These are phyloP conservation scores for Leccinum disarticulatum DNA, from an alignment of 768 basidiomycete genomes.

Conservation along the genomic window DNA sequence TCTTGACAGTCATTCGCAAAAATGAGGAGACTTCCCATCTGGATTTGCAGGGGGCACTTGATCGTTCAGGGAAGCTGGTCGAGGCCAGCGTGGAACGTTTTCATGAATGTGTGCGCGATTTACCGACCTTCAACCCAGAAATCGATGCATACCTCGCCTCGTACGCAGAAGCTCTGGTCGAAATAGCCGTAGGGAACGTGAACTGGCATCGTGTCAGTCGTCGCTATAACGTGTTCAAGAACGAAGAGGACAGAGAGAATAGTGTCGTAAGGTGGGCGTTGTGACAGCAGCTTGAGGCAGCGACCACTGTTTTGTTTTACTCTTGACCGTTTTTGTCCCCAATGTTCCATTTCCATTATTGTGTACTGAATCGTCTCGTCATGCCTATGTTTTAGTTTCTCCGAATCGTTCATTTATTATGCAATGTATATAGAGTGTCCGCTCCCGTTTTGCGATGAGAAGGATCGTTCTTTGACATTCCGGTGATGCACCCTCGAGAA, in stretches of 20 bases:
- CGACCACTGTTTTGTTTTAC: background rate
- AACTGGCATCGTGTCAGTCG: background rate
- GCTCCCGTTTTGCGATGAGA: too few relatives aligned
- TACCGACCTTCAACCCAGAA: background rate
- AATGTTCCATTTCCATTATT: background rate
- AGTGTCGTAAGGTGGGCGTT: background rate
- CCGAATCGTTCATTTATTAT: background rate
- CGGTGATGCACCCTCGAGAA: too few relatives aligned
- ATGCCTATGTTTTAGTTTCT: background rate
- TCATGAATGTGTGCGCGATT: background rate
- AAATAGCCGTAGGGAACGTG: background rate
- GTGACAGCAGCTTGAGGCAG: background rate
- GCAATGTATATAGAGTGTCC: background rate
- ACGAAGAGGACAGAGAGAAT: background rate
- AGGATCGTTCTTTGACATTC: too few relatives aligned
- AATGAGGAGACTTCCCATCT: background rate
- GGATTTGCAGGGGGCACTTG: background rate
- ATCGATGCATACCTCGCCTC: background rate
- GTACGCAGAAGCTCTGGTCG: background rate
- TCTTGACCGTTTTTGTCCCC: background rate
- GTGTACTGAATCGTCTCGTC: too few relatives aligned
- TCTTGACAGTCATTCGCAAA: background rate
- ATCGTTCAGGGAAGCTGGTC: background rate
- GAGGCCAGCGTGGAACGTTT: background rate
- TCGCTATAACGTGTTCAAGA: background rate